Evolutionary conservation across 2,329 filamentous ascomycete genomes (phyloP).

Genomic region (Trichoderma atrobrunneum): DNA sequence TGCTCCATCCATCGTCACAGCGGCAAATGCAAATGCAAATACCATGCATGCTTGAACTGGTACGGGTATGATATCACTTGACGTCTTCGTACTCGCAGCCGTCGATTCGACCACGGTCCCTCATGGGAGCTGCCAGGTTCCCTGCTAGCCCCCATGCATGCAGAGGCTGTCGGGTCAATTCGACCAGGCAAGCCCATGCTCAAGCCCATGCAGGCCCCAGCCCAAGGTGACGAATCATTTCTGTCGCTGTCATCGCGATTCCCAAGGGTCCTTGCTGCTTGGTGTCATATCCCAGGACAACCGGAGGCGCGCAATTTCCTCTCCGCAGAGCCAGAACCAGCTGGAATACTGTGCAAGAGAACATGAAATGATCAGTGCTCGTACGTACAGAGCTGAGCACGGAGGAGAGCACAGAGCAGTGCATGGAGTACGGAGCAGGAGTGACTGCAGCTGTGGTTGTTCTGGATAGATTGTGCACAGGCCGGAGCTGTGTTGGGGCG

Average conservation of each 20-base stretch:
- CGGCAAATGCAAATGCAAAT: neutral
- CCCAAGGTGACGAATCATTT: conserved; percentile 13
- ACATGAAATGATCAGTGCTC: neutral
- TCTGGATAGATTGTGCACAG: conserved; percentile 1
- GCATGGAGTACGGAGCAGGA: neutral
- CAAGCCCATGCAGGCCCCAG: neutral
- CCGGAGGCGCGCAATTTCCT: conserved; percentile 15
- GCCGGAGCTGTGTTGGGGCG: neutral
- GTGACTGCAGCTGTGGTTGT: neutral
- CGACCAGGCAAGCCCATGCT: neutral
- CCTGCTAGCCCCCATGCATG: neutral
- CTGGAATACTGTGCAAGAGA: neutral
- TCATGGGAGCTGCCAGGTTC: neutral
- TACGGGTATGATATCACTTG: neutral
- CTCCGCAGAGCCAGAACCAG: neutral
- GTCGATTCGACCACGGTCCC: conserved; percentile 1
- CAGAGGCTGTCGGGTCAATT: neutral
- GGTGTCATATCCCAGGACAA: conserved; percentile 25
- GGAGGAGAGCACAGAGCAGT: neutral
- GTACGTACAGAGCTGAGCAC: neutral
- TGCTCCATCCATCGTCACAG: neutral
- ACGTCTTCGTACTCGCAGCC: conserved; percentile 6
- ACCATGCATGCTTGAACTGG: neutral
- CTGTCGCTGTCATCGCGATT: conserved; percentile 13
- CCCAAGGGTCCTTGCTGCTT: conserved; percentile 4